phyloP scores from a whole-genome alignment of 345 rosid species.

The Isatis tinctoria region DNA sequence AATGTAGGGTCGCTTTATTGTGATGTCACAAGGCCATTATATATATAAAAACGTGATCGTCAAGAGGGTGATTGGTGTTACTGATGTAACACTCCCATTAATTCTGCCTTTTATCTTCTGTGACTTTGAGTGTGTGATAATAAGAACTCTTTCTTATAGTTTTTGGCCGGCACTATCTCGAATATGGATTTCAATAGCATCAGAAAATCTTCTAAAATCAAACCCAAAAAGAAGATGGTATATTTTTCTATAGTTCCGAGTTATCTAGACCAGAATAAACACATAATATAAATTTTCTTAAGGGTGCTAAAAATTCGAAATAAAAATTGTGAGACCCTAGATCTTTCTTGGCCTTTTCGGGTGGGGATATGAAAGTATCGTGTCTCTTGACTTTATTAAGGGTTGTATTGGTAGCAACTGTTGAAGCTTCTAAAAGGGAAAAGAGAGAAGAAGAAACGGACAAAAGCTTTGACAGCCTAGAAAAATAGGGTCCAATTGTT shows the following conservation, averaged over 20 bases:
- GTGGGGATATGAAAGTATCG: slow-evolving; percentile 1
- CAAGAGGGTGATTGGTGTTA: slow-evolving; percentile 40
- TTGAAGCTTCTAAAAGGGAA: slow-evolving; percentile 4
- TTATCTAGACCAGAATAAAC: not conserved
- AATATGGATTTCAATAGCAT: slow-evolving; percentile 11
- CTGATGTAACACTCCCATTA: slow-evolving; percentile 46
- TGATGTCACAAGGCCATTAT: slow-evolving; percentile 65
- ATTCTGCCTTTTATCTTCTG: not conserved
- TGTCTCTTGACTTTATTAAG: slow-evolving; percentile 28
- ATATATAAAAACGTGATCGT: slow-evolving; percentile 32
- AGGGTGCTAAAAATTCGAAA: not conserved
- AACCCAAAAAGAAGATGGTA: not conserved
- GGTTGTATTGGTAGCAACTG: slow-evolving; percentile 21
- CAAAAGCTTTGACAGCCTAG: slow-evolving; percentile 14
- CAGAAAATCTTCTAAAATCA: not conserved
- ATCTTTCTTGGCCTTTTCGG: slow-evolving; percentile 9
- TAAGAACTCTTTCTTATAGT: slow-evolving; percentile 32
- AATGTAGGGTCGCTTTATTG: slow-evolving; percentile 38
- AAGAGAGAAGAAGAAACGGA: slow-evolving; percentile 10
- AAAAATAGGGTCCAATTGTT: not conserved
- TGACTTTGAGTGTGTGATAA: slow-evolving; percentile 14
- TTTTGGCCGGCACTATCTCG: slow-evolving; percentile 24
- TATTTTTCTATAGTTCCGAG: not conserved
- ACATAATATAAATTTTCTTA: not conserved
- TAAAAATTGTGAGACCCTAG: not conserved